A percentile compares a stretch with the other conserved stretches of the same genome.
Evolutionary conservation across 208 protist genomes (phyloP).

Genomic region (Trypanosoma lewisi): DNA sequence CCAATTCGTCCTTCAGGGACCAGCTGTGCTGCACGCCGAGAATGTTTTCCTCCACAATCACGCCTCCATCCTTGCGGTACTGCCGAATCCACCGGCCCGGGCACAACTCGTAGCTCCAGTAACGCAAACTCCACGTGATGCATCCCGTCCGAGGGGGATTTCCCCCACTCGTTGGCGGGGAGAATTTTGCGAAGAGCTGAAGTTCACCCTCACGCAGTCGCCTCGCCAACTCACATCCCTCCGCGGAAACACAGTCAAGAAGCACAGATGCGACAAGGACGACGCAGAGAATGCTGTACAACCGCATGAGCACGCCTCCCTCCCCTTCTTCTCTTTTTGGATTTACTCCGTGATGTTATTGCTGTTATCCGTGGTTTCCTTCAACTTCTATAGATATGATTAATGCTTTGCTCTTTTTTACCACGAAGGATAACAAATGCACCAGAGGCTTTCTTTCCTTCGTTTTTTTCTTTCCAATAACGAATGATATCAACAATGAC

Average conservation of each 20-base stretch:
- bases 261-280: conserved; percentile 3
- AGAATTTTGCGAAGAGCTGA: neutral
- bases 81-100: conserved; percentile 38
- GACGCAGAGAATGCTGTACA: neutral
- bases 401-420: neutral
- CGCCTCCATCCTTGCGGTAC: conserved; percentile 19
- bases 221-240: conserved; percentile 19
- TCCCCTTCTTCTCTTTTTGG: neutral
- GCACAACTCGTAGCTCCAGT: conserved; percentile 36
- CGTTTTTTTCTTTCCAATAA: neutral
- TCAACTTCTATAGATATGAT: no score
- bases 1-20: conserved; percentile 21
- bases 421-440: neutral
- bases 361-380: neutral
- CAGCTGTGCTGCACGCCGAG: conserved; percentile 32
- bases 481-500: neutral
- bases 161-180: no score
- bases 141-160: neutral
- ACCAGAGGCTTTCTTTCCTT: neutral
- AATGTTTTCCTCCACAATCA: conserved; percentile 30
- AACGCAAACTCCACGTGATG: conserved; percentile 1
- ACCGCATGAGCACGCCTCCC: no score
- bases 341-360: neutral
- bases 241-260: neutral
- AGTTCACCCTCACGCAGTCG: conserved; percentile 21